Conservation (phyloP, 768 basidiomycete species). For the Boletus sp. region DNA sequence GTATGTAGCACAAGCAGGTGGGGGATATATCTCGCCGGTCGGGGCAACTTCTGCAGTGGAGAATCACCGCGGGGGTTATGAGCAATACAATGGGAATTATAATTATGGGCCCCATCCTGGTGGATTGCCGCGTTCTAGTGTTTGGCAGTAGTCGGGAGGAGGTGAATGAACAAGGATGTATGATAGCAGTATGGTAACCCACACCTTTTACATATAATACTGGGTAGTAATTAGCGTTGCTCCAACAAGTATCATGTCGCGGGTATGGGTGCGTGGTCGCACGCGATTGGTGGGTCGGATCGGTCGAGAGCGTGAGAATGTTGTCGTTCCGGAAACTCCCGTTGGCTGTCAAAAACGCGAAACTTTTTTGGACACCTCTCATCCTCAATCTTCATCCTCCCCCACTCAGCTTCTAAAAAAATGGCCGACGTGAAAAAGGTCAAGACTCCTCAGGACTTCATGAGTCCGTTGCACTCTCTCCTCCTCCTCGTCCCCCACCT, state of each 20-base stretch:
- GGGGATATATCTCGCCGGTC: conserved; percentile 24
- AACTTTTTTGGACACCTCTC: conserved; percentile 48
- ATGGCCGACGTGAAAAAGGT: conserved; percentile 83
- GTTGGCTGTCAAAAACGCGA: conserved; percentile 39
- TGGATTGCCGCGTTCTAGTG: conserved; percentile 24
- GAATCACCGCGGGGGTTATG: conserved; percentile 22
- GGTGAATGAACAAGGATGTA: conserved; percentile 13
- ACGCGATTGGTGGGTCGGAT: conserved; percentile 13
- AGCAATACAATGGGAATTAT: conserved; percentile 25
- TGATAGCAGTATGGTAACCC: conserved; percentile 14
- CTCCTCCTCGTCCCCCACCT: neutral
- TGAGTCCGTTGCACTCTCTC: conserved; percentile 43
- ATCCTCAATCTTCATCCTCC: conserved; percentile 45
- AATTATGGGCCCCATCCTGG: conserved; percentile 19
- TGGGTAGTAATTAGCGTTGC: conserved; percentile 7
- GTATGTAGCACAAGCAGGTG: conserved; percentile 19
- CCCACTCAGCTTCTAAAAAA: conserved; percentile 55
- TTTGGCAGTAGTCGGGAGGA: conserved; percentile 28
- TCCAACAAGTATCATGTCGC: neutral
- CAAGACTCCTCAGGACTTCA: conserved; percentile 92
- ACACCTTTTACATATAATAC: conserved; percentile 18
- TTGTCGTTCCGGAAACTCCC: conserved; percentile 30
- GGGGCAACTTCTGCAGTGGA: conserved; percentile 16
- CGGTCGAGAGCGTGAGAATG: conserved; percentile 31
- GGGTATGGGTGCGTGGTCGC: neutral